These are phyloP conservation scores for Lojkania enalia DNA, from an alignment of 2,329 filamentous ascomycete genomes.

Conservation along the genomic window DNA sequence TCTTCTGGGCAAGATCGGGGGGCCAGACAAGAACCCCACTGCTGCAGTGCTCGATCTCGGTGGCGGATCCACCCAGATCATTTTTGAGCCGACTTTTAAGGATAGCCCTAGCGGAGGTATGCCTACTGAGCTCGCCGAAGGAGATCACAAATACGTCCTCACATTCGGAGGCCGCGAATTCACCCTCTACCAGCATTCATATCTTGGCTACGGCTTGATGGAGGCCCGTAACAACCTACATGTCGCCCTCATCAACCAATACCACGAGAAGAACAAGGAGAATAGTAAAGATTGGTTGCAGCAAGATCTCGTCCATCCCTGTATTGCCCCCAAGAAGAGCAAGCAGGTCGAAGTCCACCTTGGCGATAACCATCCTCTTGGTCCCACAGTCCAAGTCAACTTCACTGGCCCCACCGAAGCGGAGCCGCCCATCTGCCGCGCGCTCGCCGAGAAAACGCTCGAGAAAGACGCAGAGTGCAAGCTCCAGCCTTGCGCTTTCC, in stretches of 20 bases:
- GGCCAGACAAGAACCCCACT: constrained; percentile 84
- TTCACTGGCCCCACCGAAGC: constrained; percentile 82
- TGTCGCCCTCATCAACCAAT: constrained; percentile 70
- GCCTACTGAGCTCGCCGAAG: constrained; percentile 80
- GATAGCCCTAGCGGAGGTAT: constrained; percentile 72
- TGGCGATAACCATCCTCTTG: constrained; percentile 66
- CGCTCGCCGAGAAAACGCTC: constrained; percentile 85
- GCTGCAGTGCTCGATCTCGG: constrained; percentile 96
- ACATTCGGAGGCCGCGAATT: constrained; percentile 89
- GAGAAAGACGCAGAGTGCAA: constrained; percentile 82
- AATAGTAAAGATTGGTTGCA: constrained; percentile 65
- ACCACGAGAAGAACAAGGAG: constrained; percentile 63
- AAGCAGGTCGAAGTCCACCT: constrained; percentile 75
- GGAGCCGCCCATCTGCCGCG: constrained; percentile 84
- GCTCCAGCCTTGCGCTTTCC: constrained; percentile 95
- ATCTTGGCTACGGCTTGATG: constrained; percentile 96
- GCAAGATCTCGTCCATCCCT: constrained; percentile 77
- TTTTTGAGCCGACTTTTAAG: constrained; percentile 95
- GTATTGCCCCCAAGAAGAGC: constrained; percentile 78
- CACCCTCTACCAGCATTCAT: constrained; percentile 95
- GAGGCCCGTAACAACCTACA: constrained; percentile 87
- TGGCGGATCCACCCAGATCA: constrained; percentile 96
- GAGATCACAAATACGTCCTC: constrained; percentile 94
- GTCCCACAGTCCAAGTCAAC: constrained; percentile 69
- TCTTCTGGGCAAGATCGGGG: constrained; percentile 94